phyloP scores from a whole-genome alignment of 2,329 filamentous ascomycete genomes.

The Claviceps humidiphila region DNA sequence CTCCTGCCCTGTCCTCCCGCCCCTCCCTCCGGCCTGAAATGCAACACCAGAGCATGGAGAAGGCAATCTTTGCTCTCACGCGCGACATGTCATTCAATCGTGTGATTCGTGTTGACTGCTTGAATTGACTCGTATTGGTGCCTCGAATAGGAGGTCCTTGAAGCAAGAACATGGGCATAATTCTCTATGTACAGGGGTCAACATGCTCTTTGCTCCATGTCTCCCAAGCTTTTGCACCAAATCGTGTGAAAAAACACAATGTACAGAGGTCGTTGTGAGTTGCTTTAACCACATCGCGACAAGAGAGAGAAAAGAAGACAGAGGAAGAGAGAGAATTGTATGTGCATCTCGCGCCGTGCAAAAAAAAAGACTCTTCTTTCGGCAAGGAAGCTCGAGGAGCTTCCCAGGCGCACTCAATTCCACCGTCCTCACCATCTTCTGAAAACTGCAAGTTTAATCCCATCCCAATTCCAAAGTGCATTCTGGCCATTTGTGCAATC shows the following conservation, averaged over 20 bases:
- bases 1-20: too few relatives aligned
- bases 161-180: not conserved
- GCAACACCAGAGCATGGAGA: too few relatives aligned
- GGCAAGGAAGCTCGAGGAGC: not conserved
- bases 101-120: not conserved
- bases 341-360: not conserved
- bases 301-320: not conserved
- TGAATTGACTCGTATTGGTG: not conserved
- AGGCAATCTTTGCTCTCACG: too few relatives aligned
- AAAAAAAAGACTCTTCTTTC: not conserved
- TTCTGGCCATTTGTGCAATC: constrained; percentile 18
- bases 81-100: too few relatives aligned
- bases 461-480: not conserved
- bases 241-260: constrained; percentile 13
- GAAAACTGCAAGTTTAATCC: not conserved
- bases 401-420: not conserved
- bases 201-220: not conserved
- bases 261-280: constrained; percentile 17
- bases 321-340: not conserved
- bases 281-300: constrained; percentile 8
- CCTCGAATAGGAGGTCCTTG: not conserved
- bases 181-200: not conserved
- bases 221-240: constrained; percentile 1
- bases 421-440: not conserved
- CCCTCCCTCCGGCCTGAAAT: too few relatives aligned